Percentiles rank a stretch among this genome's conserved stretches.
Conservation (phyloP, 176 grass and related monocot species). For the Phoenix dactylifera region DNA sequence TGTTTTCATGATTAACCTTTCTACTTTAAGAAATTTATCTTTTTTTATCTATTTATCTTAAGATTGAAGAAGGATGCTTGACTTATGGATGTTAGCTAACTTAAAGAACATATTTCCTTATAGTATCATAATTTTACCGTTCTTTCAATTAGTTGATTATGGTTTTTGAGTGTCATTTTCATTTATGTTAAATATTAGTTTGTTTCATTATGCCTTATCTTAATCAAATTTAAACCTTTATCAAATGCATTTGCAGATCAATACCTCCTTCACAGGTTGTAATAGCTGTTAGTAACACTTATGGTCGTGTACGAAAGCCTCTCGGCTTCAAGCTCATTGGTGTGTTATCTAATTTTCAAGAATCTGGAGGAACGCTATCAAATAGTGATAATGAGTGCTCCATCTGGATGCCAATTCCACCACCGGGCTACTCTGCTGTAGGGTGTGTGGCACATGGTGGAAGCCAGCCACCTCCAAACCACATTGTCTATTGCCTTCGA, state of each 20-base stretch:
- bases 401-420: slow-evolving; percentile 83
- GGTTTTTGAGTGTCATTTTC: too few relatives aligned
- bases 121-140: too few relatives aligned
- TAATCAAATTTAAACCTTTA: slow-evolving; percentile 23
- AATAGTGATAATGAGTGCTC: slow-evolving; percentile 56
- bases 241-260: slow-evolving; percentile 35
- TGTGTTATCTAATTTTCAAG: slow-evolving; percentile 38
- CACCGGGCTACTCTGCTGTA: slow-evolving; percentile 69
- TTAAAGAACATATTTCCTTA: too few relatives aligned
- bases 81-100: too few relatives aligned
- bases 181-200: too few relatives aligned
- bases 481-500: slow-evolving; percentile 82
- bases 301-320: slow-evolving; percentile 91
- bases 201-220: background rate
- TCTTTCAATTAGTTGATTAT: too few relatives aligned
- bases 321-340: slow-evolving; percentile 73
- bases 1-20: too few relatives aligned
- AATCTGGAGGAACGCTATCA: slow-evolving; percentile 11
- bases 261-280: slow-evolving; percentile 94
- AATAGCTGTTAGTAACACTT: slow-evolving; percentile 83
- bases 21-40: too few relatives aligned
- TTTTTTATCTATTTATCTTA: too few relatives aligned
- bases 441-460: slow-evolving; percentile 82
- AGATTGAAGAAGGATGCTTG: too few relatives aligned
- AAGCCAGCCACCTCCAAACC: slow-evolving; percentile 67